Base-by-base conservation (phyloP, 1,284 basidiomycete genomes). In the Rugosomyces carneus region DNA sequence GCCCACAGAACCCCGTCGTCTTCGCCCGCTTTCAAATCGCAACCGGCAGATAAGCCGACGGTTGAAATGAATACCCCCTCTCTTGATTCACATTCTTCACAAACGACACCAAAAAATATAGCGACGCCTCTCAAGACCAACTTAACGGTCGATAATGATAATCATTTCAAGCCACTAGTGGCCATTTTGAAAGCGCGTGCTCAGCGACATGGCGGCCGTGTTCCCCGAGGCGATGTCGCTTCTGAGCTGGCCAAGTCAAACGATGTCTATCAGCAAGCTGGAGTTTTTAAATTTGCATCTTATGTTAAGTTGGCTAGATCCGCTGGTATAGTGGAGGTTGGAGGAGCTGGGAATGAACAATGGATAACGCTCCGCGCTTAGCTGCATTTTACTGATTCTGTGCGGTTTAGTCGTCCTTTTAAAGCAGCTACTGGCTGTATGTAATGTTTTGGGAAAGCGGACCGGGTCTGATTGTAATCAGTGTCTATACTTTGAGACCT, bases 321-420 rank as follows among this genome's bases (percentile, higher is more conserved):
- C 29, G 56, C 54, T 5, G 58, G 53, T 15, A 45, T 73, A 11
- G 50, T 75, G 34, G 37, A 60, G 24, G 48, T 59, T 5, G 71
- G 69, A 29, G 70, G 67, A 9, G 27, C 37, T 58, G 29, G 60
- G 60, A 11, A 23, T 53, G 40, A 63, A 57, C 21, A 19, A 1
- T 72, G 70, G 67, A 61, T 73, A 45, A 37, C 56, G 24, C 56
- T 71, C 15, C 19, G 34, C 18, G n/a, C n/a, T n/a, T n/a, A n/a
- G n/a, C n/a, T n/a, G n/a, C n/a, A n/a, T n/a, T n/a, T n/a, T n/a
- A n/a, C n/a, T n/a, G n/a, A n/a, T n/a, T n/a, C n/a, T n/a, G n/a
- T n/a, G n/a, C n/a, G n/a, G n/a, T n/a, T n/a, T n/a, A n/a, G n/a
- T n/a, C n/a, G n/a, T n/a, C n/a, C n/a, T n/a, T n/a, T n/a, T n/a